These are phyloP conservation scores for Phytophthora litchii DNA, from an alignment of 352 stramenopile genomes.

Conservation along the genomic window DNA sequence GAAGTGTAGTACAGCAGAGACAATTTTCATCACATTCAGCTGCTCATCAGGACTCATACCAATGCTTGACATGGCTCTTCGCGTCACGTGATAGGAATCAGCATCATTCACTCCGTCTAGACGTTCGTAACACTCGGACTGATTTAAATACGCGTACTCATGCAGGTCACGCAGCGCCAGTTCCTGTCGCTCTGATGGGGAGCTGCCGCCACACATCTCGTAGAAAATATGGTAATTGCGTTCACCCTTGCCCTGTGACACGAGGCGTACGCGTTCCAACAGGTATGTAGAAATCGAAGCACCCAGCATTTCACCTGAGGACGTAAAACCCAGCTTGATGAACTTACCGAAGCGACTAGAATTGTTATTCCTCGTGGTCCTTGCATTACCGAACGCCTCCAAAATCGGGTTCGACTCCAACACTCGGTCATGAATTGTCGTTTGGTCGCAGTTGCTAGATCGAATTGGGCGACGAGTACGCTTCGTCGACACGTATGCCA, in stretches of 20 bases:
- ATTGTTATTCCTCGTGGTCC: slow-evolving; percentile 97
- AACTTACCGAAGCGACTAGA: slow-evolving; percentile 97
- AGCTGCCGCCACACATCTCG: slow-evolving; percentile 90
- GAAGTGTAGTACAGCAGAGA: slow-evolving; percentile 87
- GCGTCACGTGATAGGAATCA: slow-evolving; percentile 76
- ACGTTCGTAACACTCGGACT: slow-evolving; percentile 74
- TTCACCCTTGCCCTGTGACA: slow-evolving; percentile 93
- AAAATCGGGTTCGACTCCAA: slow-evolving; percentile 96
- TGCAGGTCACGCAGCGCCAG: slow-evolving; percentile 53
- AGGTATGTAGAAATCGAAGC: slow-evolving; percentile 93
- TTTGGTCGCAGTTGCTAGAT: slow-evolving; percentile 38
- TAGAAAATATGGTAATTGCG: slow-evolving; percentile 99
- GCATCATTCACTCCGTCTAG: slow-evolving; percentile 82
- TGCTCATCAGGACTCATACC: slow-evolving; percentile 82
- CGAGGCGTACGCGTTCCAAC: slow-evolving; percentile 95
- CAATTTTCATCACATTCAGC: slow-evolving; percentile 78
- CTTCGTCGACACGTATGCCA: slow-evolving; percentile 85
- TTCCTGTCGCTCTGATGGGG: slow-evolving; percentile 50
- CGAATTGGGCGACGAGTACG: slow-evolving; percentile 31
- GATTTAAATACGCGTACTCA: slow-evolving; percentile 87
- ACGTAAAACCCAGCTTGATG: slow-evolving; percentile 93
- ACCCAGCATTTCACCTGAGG: slow-evolving; percentile 77
- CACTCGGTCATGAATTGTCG: slow-evolving; percentile 85
- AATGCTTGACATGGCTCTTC: slow-evolving; percentile 82
- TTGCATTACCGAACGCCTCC: slow-evolving; percentile 95